phyloP scores from a whole-genome alignment of 306 rosid species.

The Casuarina equisetifolia region DNA sequence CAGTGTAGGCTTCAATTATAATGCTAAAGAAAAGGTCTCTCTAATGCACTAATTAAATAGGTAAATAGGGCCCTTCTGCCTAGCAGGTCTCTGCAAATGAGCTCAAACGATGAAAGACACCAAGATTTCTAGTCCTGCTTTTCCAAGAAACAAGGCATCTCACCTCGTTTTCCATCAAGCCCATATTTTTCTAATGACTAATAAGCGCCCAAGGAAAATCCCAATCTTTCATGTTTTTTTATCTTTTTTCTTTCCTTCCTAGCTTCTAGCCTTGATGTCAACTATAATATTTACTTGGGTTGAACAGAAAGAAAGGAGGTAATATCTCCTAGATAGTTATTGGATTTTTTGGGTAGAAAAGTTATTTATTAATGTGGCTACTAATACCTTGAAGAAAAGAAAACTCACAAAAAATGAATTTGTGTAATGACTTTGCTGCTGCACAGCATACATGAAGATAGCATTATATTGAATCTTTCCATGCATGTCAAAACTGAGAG shows the following conservation, averaged over 20 bases:
- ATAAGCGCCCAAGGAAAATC: not conserved
- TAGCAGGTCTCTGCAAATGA: too few species aligned
- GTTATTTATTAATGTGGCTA: not conserved
- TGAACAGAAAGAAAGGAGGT: not conserved
- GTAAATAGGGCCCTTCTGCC: not conserved
- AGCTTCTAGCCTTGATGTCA: not conserved
- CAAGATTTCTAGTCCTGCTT: not conserved
- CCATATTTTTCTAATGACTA: not conserved
- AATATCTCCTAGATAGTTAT: not conserved
- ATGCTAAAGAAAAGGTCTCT: not conserved
- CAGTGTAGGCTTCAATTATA: not conserved
- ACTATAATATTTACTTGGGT: not conserved
- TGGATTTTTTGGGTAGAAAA: not conserved
- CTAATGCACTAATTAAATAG: not conserved
- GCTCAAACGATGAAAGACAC: not conserved
- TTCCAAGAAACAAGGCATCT: not conserved
- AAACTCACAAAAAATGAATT: not conserved
- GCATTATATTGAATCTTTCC: constrained; percentile 12
- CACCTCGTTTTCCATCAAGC: not conserved
- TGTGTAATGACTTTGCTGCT: not conserved
- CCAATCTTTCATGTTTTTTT: not conserved
- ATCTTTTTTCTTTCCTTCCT: not conserved
- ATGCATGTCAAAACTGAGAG: not conserved
- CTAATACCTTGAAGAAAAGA: not conserved
- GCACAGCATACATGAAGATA: not conserved